Evolutionary conservation across 1,284 basidiomycete genomes (phyloP).

Genomic region (Leccinum griseonigrum): DNA sequence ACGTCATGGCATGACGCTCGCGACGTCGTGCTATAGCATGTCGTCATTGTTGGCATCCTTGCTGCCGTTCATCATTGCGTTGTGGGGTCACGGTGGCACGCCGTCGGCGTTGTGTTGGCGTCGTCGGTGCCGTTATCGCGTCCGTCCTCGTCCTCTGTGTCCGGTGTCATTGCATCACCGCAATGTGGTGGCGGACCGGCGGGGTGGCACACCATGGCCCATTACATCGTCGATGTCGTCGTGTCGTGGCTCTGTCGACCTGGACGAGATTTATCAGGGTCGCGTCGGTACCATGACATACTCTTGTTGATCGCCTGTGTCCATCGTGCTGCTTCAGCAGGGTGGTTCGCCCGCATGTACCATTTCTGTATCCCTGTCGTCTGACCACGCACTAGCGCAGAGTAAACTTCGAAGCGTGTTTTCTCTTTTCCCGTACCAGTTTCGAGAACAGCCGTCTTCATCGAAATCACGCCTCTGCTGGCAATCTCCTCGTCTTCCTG

Average conservation of each 20-base stretch:
- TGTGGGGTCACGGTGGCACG: too few relatives aligned
- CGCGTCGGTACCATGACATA: slow-evolving; percentile 60
- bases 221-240: too few relatives aligned
- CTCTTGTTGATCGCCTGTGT: slow-evolving; percentile 49
- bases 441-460: slow-evolving; percentile 77
- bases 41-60: too few relatives aligned
- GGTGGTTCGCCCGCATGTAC: slow-evolving; percentile 90
- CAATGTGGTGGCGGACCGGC: too few relatives aligned
- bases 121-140: too few relatives aligned
- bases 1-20: too few relatives aligned
- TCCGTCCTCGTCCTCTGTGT: too few relatives aligned
- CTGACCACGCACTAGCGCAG: slow-evolving; percentile 49
- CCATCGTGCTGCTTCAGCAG: slow-evolving; percentile 86
- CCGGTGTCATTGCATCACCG: too few relatives aligned
- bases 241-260: neutral
- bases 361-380: slow-evolving; percentile 63
- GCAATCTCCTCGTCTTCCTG: slow-evolving; percentile 91
- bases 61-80: too few relatives aligned
- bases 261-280: slow-evolving; percentile 18
- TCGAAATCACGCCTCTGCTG: slow-evolving; percentile 85
- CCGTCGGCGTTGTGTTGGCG: too few relatives aligned
- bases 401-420: slow-evolving; percentile 83
- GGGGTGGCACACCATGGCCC: too few relatives aligned
- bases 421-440: slow-evolving; percentile 44
- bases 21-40: too few relatives aligned